Conservation (phyloP, 2,329 filamentous ascomycete genomes). For the Cladosporium sp. region DNA sequence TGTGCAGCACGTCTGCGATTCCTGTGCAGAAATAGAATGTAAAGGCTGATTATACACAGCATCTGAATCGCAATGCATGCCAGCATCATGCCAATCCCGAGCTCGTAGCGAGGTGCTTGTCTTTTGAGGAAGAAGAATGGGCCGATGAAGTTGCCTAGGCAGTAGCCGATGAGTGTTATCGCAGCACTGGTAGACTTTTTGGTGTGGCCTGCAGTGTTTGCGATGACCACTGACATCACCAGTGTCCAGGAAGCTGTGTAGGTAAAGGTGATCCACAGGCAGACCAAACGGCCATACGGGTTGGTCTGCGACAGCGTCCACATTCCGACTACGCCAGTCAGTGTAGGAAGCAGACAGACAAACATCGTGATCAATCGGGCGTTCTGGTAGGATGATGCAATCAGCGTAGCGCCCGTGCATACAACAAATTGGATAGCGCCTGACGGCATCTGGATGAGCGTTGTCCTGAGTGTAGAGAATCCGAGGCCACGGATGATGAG, state of each 20-base stretch:
- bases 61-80: conserved; percentile 17
- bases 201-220: conserved; percentile 51
- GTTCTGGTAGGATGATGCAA: conserved; percentile 5
- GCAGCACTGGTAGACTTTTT: conserved; percentile 61
- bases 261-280: conserved; percentile 16
- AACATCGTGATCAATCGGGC: conserved; percentile 44
- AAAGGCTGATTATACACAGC: conserved; percentile 14
- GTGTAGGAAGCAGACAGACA: conserved; percentile 31
- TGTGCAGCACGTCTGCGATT: conserved; percentile 10
- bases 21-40: conserved; percentile 13
- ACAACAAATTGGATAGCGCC: conserved; percentile 53
- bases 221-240: conserved; percentile 44
- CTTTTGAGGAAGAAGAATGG: conserved; percentile 10
- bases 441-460: conserved; percentile 56
- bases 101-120: conserved; percentile 10
- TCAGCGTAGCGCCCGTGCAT: conserved; percentile 31
- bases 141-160: conserved; percentile 16
- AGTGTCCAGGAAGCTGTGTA: conserved; percentile 48
- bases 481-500: conserved; percentile 43
- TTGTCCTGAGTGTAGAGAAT: conserved; percentile 46
- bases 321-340: conserved; percentile 2
- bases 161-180: conserved; percentile 37
- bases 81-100: conserved; percentile 13
- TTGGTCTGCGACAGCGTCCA: conserved; percentile 11
- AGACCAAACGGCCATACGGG: conserved; percentile 15